Evolutionary conservation across 768 basidiomycete genomes (phyloP).

Genomic region (Lactifluus volemus): DNA sequence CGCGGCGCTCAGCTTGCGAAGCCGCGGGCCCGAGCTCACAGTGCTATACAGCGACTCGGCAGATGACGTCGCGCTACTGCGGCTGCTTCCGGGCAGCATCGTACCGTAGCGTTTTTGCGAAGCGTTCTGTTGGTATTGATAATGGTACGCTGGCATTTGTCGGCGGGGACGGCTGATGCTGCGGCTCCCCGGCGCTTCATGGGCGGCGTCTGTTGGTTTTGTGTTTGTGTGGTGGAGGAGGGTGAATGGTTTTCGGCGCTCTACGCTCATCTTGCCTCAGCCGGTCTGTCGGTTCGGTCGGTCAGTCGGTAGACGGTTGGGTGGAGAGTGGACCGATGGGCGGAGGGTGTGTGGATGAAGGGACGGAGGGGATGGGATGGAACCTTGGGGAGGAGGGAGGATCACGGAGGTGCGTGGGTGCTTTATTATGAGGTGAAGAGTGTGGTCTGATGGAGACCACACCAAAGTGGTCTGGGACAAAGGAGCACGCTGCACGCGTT

Average conservation of each 20-base stretch:
- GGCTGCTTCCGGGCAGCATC: slow-evolving; percentile 10
- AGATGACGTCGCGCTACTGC: slow-evolving; percentile 16
- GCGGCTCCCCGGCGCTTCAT: background rate
- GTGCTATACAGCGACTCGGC: slow-evolving; percentile 8
- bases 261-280: slow-evolving; percentile 6
- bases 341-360: background rate
- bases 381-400: slow-evolving; percentile 2
- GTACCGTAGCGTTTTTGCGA: slow-evolving; percentile 16
- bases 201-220: background rate
- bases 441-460: slow-evolving; percentile 12
- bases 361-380: background rate
- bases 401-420: slow-evolving; percentile 4
- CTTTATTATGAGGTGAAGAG: slow-evolving; percentile 16
- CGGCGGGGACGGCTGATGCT: slow-evolving; percentile 12
- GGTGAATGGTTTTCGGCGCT: slow-evolving; percentile 9
- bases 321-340: background rate
- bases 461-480: slow-evolving; percentile 4
- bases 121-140: background rate
- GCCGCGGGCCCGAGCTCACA: background rate
- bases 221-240: background rate
- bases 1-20: slow-evolving; percentile 16
- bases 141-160: slow-evolving; percentile 3
- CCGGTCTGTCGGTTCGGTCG: background rate
- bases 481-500: slow-evolving; percentile 9
- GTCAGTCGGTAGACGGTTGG: background rate